These are phyloP conservation scores for Trypanosoma avium DNA, from an alignment of 208 protist genomes.

Conservation along the genomic window DNA sequence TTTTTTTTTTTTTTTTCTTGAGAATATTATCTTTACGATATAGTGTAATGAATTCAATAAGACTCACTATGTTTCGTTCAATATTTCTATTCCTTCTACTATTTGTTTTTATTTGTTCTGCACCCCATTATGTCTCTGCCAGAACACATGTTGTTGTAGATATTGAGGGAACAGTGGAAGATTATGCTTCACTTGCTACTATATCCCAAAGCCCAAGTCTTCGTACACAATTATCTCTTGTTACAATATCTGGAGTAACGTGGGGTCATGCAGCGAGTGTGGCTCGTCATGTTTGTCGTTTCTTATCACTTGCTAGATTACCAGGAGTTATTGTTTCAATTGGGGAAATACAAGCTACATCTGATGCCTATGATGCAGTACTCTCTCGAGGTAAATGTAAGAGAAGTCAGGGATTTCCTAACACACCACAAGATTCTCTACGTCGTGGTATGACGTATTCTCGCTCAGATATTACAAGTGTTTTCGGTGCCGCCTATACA, in stretches of 20 bases:
- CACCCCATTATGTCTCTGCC: neutral
- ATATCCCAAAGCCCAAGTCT: constrained; percentile 16
- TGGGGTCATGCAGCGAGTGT: constrained; percentile 37
- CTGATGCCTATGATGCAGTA: constrained; percentile 14
- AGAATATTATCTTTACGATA: too few relatives aligned
- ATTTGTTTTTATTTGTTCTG: neutral
- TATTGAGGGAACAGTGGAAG: constrained; percentile 38
- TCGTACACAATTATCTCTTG: constrained; percentile 20
- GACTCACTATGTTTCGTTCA: too few relatives aligned
- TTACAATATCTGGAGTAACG: constrained; percentile 30
- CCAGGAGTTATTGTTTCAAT: constrained; percentile 21
- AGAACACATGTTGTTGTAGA: constrained; percentile 32
- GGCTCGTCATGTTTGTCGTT: constrained; percentile 30
- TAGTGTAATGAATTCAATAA: too few relatives aligned
- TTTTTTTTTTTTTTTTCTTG: too few relatives aligned
- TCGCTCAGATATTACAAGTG: constrained; percentile 34
- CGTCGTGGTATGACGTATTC: constrained; percentile 36
- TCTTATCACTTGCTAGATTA: constrained; percentile 17
- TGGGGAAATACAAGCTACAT: constrained; percentile 13
- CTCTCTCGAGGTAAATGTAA: constrained; percentile 22
- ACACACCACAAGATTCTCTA: constrained; percentile 30
- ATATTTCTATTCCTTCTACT: too few relatives aligned
- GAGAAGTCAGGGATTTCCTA: constrained; percentile 32
- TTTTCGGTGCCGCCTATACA: constrained; percentile 21
- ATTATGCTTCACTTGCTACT: constrained; percentile 40